A percentile compares a stretch with the other conserved stretches of the same genome.
Evolutionary conservation across 148 eudicot genomes (phyloP).

Genomic region (Chenopodium suecicum): DNA sequence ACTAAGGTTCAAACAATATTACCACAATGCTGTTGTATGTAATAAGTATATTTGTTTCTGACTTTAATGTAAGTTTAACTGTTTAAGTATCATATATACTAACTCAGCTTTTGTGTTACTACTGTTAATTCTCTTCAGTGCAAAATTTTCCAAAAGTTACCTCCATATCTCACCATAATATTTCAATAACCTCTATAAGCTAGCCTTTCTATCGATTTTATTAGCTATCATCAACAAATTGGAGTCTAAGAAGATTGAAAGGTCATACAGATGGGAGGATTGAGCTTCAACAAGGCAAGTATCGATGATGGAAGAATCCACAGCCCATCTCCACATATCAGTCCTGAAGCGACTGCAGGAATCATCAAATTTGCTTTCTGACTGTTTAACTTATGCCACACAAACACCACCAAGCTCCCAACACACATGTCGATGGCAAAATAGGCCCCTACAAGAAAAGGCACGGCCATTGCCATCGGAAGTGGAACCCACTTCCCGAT

Average conservation of each 20-base stretch:
- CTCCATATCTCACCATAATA: background rate
- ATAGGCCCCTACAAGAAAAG: slow-evolving; percentile 79
- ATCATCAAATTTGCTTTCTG: slow-evolving; percentile 63
- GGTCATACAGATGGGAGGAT: slow-evolving; percentile 84
- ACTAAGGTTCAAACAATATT: background rate
- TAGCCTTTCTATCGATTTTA: background rate
- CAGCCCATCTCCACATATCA: slow-evolving; percentile 89
- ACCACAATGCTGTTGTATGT: background rate
- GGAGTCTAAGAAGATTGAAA: slow-evolving; percentile 35
- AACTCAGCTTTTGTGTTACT: background rate
- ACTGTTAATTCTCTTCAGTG: slow-evolving; percentile 11
- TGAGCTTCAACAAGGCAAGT: slow-evolving; percentile 59
- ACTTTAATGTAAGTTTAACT: background rate
- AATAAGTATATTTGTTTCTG: background rate
- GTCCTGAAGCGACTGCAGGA: slow-evolving; percentile 88
- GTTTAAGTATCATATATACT: background rate
- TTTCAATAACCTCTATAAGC: background rate
- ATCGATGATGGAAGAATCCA: slow-evolving; percentile 83
- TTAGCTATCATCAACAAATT: background rate
- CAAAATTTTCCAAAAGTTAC: background rate
- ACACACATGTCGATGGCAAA: slow-evolving; percentile 89
- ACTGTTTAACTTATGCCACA: slow-evolving; percentile 54
- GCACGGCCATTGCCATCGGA: slow-evolving; percentile 96
- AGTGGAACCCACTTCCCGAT: slow-evolving; percentile 63
- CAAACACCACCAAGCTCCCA: slow-evolving; percentile 69